Percentiles rank a stretch among this genome's conserved stretches.
Evolutionary conservation across 192 early-diverging fungal genomes (phyloP).

Genomic region (Gamsiella multidivaricata): DNA sequence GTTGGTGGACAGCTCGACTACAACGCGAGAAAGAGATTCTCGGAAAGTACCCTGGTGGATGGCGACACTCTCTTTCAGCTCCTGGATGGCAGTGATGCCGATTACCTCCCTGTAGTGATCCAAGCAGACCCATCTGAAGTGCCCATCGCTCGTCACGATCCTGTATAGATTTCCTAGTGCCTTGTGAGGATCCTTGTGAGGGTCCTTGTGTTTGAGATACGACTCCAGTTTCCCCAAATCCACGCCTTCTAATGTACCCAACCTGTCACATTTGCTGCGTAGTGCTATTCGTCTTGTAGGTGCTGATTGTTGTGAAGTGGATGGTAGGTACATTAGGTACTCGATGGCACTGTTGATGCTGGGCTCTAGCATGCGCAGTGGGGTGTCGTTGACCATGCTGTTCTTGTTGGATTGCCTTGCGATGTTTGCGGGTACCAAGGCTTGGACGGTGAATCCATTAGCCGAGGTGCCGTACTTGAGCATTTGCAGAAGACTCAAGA

Average conservation of each 20-base stretch:
- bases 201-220: conserved; percentile 15
- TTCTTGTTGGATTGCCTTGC: not conserved
- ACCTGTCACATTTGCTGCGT: not conserved
- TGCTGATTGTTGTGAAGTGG: not conserved
- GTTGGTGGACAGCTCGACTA: conserved; percentile 6
- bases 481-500: conserved; percentile 30
- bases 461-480: conserved; percentile 28
- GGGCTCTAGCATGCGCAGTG: not conserved
- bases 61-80: conserved; percentile 3
- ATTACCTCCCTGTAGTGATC: conserved; percentile 29
- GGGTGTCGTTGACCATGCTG: not conserved
- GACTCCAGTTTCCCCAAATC: conserved; percentile 13
- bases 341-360: conserved; percentile 1
- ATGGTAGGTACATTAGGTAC: conserved; percentile 6
- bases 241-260: conserved; percentile 5
- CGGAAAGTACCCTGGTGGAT: conserved; percentile 22
- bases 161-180: conserved; percentile 30
- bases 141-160: conserved; percentile 16
- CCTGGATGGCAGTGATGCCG: not conserved
- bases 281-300: no score
- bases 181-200: not conserved
- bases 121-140: conserved; percentile 33
- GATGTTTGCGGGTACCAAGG: not conserved
- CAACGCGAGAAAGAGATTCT: conserved; percentile 9
- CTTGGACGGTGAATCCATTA: conserved; percentile 18